Evolutionary conservation across 2,329 filamentous ascomycete genomes (phyloP).

Genomic region (Penicillium corylophilum): DNA sequence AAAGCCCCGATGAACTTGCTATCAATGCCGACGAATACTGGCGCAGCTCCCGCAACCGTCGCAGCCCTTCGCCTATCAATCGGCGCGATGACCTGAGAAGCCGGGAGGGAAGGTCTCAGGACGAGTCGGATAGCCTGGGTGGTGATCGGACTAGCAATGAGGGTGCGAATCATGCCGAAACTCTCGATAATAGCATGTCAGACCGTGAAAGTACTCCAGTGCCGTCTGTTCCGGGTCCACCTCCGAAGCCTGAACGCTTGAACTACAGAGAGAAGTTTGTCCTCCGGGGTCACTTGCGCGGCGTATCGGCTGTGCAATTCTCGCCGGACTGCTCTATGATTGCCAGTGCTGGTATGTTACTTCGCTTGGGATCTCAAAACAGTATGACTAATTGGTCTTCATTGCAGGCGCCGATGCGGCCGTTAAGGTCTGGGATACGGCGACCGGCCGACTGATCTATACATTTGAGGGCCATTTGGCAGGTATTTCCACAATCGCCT

Average conservation of each 20-base stretch:
- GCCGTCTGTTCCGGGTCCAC: constrained; percentile 41
- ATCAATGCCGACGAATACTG: constrained; percentile 40
- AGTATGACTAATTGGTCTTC: constrained; percentile 4
- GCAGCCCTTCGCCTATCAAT: constrained; percentile 25
- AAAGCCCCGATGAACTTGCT: constrained; percentile 48
- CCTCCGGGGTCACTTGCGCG: constrained; percentile 73
- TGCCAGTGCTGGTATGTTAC: constrained; percentile 68
- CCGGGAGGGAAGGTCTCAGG: constrained; percentile 5
- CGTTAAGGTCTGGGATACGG: constrained; percentile 85
- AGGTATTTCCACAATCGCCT: constrained; percentile 88
- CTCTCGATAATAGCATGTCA: constrained; percentile 19
- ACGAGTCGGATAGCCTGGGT: constrained; percentile 16
- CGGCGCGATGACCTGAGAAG: constrained; percentile 13
- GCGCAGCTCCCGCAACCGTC: constrained; percentile 27
- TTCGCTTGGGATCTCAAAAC: not conserved
- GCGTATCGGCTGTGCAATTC: constrained; percentile 82
- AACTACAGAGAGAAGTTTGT: constrained; percentile 70
- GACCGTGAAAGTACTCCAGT: constrained; percentile 38
- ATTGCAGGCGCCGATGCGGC: constrained; percentile 73
- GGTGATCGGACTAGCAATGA: constrained; percentile 21
- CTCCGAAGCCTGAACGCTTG: constrained; percentile 56
- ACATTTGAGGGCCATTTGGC: constrained; percentile 92
- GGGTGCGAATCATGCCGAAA: constrained; percentile 12
- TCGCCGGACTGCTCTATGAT: constrained; percentile 89
- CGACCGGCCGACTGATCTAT: constrained; percentile 75